These are phyloP conservation scores for Pyracantha coccinea DNA, from an alignment of 331 rosid genomes.

Conservation along the genomic window DNA sequence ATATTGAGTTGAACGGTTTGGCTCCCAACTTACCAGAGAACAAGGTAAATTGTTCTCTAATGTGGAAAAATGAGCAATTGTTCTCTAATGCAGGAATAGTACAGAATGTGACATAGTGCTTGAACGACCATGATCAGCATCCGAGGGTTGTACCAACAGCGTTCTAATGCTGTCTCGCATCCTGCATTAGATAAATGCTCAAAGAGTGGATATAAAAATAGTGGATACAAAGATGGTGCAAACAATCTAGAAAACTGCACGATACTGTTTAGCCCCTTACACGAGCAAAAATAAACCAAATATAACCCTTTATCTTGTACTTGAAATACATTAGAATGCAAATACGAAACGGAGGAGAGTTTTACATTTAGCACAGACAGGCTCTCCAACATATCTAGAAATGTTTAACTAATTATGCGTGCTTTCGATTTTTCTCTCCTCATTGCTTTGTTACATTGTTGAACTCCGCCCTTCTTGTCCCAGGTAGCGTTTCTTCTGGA, in stretches of 20 bases:
- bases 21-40: conserved; percentile 64
- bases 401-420: conserved; percentile 29
- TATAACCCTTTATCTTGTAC: conserved; percentile 16
- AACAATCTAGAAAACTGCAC: conserved; percentile 3
- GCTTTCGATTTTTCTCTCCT: not conserved
- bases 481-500: not conserved
- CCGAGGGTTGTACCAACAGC: too few relatives aligned
- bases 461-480: conserved; percentile 21
- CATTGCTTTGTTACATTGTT: conserved; percentile 12
- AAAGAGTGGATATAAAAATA: not conserved
- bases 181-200: too few relatives aligned
- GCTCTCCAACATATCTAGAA: conserved; percentile 30
- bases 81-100: not conserved
- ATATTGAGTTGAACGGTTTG: conserved; percentile 96
- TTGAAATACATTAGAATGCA: conserved; percentile 23
- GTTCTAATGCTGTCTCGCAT: too few relatives aligned
- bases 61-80: not conserved
- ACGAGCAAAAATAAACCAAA: conserved; percentile 29
- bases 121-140: too few relatives aligned
- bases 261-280: conserved; percentile 21
- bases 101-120: not conserved
- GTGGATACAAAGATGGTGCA: not conserved
- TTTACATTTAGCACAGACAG: conserved; percentile 22
- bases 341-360: conserved; percentile 21
- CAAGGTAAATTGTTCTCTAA: conserved; percentile 37